Evolutionary conservation across 441 rosid genomes (phyloP).

Genomic region (Euphorbia schlechtendalii): DNA sequence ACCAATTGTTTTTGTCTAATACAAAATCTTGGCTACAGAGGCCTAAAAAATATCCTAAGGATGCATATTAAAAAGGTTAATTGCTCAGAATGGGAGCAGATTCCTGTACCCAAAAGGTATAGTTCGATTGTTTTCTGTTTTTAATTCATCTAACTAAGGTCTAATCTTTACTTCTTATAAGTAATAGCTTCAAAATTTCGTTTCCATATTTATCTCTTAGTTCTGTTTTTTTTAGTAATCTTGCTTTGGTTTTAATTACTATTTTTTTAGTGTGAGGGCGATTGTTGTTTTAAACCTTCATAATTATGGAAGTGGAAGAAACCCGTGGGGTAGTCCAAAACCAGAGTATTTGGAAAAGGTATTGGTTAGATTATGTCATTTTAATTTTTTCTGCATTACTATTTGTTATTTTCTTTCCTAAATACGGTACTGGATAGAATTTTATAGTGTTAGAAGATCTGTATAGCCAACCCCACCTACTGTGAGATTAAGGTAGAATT

Average conservation of each 20-base stretch:
- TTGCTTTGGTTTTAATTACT: neutral
- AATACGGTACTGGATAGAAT: too few relatives aligned
- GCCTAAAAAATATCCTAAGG: conserved; percentile 74
- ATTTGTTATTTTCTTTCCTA: neutral
- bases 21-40: conserved; percentile 43
- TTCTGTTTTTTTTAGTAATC: too few relatives aligned
- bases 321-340: conserved; percentile 86
- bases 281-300: conserved; percentile 85
- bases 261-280: conserved; percentile 59
- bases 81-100: conserved; percentile 85
- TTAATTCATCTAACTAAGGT: neutral
- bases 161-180: conserved; percentile 7
- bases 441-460: too few relatives aligned
- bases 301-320: conserved; percentile 90
- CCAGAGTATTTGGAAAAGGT: conserved; percentile 86
- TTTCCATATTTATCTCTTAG: conserved; percentile 1
- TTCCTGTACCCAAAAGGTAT: conserved; percentile 85
- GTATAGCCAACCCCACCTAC: too few relatives aligned
- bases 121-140: conserved; percentile 6
- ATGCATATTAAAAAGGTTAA: conserved; percentile 64
- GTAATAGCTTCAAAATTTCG: neutral
- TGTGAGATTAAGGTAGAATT: too few relatives aligned
- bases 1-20: too few relatives aligned
- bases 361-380: neutral
- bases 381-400: neutral